A percentile compares a stretch with the other conserved stretches of the same genome.
These are phyloP conservation scores for Gynostemma pentaphyllum DNA, from an alignment of 306 rosid species.

Conservation along the genomic window DNA sequence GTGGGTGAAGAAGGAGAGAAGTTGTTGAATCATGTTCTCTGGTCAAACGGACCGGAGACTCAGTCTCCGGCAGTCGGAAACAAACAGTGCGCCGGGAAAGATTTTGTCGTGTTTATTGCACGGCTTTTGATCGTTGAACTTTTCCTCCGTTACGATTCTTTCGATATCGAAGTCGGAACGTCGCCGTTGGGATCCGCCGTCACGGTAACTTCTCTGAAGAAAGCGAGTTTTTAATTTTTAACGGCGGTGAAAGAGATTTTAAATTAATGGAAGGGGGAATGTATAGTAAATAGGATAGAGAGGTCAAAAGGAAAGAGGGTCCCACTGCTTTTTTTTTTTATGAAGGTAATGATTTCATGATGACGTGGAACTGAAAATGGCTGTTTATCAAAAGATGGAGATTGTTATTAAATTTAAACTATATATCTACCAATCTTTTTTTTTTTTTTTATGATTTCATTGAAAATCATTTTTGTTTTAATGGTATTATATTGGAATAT, in stretches of 20 bases:
- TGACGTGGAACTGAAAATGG: no score
- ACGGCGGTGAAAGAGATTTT: not conserved
- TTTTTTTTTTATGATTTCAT: no score
- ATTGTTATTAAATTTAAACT: no score
- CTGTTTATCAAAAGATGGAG: no score
- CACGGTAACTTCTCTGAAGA: conserved; percentile 56
- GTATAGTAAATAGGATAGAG: not conserved
- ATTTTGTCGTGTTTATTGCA: conserved; percentile 40
- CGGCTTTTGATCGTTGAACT: conserved; percentile 63
- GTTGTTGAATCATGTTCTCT: conserved; percentile 58
- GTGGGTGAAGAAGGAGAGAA: conserved; percentile 72
- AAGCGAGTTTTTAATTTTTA: conserved; percentile 31
- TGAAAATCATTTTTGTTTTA: no score
- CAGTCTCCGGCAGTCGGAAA: conserved; percentile 38
- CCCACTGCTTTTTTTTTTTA: no score
- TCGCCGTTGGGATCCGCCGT: conserved; percentile 49
- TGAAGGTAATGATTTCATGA: no score
- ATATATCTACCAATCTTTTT: no score
- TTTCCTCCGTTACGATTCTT: conserved; percentile 66
- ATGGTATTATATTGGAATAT: no score
- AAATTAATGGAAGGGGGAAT: not conserved
- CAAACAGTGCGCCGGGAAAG: conserved; percentile 88
- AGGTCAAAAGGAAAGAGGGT: no score
- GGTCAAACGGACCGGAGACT: conserved; percentile 87
- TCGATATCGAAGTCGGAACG: conserved; percentile 32